Conservation (phyloP, 176 grass and related monocot genomes). For the Tillandsia fasciculata region DNA sequence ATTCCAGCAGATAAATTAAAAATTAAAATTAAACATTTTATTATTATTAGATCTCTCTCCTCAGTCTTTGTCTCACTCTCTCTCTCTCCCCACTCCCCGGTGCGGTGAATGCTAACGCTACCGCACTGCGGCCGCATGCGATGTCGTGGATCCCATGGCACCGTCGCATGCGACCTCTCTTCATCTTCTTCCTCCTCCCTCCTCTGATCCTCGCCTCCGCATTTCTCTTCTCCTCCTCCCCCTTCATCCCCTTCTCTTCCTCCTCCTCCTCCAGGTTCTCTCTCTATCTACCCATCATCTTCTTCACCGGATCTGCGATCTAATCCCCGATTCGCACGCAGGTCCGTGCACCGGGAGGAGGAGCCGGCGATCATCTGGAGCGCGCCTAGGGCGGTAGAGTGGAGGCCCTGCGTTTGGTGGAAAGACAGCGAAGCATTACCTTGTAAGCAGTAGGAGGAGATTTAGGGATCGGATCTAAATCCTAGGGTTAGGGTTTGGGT, state of each 20-base stretch:
- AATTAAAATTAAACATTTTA: too few species aligned
- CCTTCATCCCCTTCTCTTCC: constrained; percentile 6
- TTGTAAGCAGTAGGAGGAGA: constrained; percentile 20
- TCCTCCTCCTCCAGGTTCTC: constrained; percentile 1
- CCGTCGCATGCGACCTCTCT: constrained; percentile 25
- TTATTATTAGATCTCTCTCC: neutral
- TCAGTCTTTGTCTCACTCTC: neutral
- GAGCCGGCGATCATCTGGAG: constrained; percentile 38
- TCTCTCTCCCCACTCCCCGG: neutral
- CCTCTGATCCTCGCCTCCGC: constrained; percentile 19
- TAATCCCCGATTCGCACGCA: neutral
- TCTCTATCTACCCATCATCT: constrained; percentile 6
- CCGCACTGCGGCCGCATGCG: neutral
- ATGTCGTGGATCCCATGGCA: constrained; percentile 8
- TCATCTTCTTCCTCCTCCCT: constrained; percentile 33
- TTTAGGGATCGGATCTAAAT: neutral
- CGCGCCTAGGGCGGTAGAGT: constrained; percentile 39
- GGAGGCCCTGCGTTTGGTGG: constrained; percentile 75
- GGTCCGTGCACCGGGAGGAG: constrained; percentile 4
- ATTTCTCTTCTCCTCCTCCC: constrained; percentile 17
- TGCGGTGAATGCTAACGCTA: neutral
- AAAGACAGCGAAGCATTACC: constrained; percentile 21
- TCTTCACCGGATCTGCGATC: neutral
- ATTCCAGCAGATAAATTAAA: too few species aligned
- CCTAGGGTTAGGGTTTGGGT: neutral